Evolutionary conservation across 805 yeast species (phyloP).

Genomic region (Metschnikowia amazonensis): DNA sequence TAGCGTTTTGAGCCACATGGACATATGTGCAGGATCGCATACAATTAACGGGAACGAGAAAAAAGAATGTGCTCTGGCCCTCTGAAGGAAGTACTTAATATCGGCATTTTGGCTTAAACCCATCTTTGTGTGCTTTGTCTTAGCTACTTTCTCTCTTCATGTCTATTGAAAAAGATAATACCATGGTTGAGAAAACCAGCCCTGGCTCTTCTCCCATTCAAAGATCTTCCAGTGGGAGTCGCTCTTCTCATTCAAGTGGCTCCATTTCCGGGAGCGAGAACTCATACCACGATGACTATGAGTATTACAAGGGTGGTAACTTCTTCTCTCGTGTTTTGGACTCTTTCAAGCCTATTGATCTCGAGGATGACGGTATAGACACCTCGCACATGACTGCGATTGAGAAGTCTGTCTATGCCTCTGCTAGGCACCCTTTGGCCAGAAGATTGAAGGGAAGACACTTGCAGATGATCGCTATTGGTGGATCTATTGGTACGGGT

Average conservation of each 20-base stretch:
- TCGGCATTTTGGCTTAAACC: neutral
- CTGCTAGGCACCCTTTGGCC: slow-evolving; percentile 42
- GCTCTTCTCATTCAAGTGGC: neutral
- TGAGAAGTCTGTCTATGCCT: slow-evolving; percentile 38
- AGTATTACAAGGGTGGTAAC: slow-evolving; percentile 13
- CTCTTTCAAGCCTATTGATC: slow-evolving; percentile 36
- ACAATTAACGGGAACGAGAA: neutral
- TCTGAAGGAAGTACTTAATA: neutral
- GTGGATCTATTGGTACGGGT: slow-evolving; percentile 84
- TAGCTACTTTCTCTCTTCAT: neutral
- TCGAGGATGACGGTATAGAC: slow-evolving; percentile 41
- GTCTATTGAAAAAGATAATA: neutral
- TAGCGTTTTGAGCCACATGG: slow-evolving; percentile 3
- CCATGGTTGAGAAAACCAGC: neutral
- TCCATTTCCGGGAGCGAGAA: slow-evolving; percentile 1
- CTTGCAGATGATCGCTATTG: slow-evolving; percentile 74
- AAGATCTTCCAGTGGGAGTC: neutral
- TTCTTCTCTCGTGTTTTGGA: slow-evolving; percentile 25
- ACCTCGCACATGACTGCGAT: slow-evolving; percentile 33
- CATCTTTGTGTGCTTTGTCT: too few relatives aligned
- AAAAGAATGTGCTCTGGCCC: neutral
- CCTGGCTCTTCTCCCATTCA: slow-evolving; percentile 1
- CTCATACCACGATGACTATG: neutral
- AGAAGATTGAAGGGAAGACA: slow-evolving; percentile 50
- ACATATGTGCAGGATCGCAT: neutral